Evolutionary conservation across 306 rosid genomes (phyloP).

Genomic region (Prunus mira): DNA sequence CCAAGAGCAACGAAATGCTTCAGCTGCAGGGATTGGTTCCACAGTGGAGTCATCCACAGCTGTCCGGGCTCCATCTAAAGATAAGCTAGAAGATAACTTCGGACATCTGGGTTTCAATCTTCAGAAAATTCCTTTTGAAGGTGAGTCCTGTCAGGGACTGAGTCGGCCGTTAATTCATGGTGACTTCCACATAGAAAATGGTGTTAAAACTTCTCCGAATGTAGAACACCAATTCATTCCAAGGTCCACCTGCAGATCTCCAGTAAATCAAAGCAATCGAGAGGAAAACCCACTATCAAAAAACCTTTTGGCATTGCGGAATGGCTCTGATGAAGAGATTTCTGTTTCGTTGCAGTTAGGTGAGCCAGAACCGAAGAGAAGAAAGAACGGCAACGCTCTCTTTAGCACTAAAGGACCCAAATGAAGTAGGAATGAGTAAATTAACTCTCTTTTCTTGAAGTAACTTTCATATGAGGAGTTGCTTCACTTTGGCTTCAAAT

Average conservation of each 20-base stretch:
- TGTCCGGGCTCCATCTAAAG: constrained; percentile 40
- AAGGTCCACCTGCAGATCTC: constrained; percentile 45
- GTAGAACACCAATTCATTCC: constrained; percentile 80
- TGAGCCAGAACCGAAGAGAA: constrained; percentile 70
- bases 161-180: constrained; percentile 34
- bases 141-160: constrained; percentile 42
- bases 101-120: constrained; percentile 54
- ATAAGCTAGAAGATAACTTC: constrained; percentile 51
- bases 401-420: constrained; percentile 36
- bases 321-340: constrained; percentile 61
- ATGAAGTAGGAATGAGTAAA: constrained; percentile 34
- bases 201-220: constrained; percentile 45
- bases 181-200: constrained; percentile 50
- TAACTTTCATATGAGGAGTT: constrained; percentile 20
- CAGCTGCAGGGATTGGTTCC: constrained; percentile 67
- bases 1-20: constrained; percentile 57
- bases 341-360: constrained; percentile 76
- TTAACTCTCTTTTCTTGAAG: constrained; percentile 27
- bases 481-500: constrained; percentile 21
- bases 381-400: constrained; percentile 49
- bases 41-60: constrained; percentile 80
- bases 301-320: constrained; percentile 52
- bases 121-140: constrained; percentile 45
- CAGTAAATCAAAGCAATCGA: constrained; percentile 42
- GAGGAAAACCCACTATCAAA: constrained; percentile 38